These are phyloP conservation scores for Xerocomellus intermedius DNA, from an alignment of 768 basidiomycete genomes.

Conservation along the genomic window DNA sequence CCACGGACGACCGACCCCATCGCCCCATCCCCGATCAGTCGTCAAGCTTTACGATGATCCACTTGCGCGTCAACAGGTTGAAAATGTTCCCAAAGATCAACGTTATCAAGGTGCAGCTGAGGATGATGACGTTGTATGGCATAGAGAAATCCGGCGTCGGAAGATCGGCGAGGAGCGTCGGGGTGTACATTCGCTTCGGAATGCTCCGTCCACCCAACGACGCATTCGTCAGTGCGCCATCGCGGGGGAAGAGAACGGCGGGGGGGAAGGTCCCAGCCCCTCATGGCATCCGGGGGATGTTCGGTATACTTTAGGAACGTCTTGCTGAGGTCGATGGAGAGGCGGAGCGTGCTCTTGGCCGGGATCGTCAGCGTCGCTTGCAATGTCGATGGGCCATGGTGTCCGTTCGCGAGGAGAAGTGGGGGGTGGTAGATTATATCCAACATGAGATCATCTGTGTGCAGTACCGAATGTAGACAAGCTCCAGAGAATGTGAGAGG, in stretches of 20 bases:
- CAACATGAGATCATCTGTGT: constrained; percentile 59
- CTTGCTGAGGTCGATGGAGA: constrained; percentile 76
- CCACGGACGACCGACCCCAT: not conserved
- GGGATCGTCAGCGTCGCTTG: constrained; percentile 74
- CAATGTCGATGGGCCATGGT: constrained; percentile 57
- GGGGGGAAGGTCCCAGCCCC: constrained; percentile 94
- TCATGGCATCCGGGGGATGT: constrained; percentile 91
- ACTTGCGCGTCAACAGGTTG: constrained; percentile 79
- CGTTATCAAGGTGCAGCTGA: constrained; percentile 87
- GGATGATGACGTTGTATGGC: constrained; percentile 99
- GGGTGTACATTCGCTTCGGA: constrained; percentile 64
- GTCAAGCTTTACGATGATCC: constrained; percentile 52
- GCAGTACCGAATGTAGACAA: not conserved
- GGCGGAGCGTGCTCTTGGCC: constrained; percentile 54
- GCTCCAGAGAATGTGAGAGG: no score
- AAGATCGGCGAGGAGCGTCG: constrained; percentile 82
- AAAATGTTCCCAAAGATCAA: constrained; percentile 92
- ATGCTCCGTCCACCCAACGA: constrained; percentile 7
- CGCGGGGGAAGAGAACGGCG: constrained; percentile 59
- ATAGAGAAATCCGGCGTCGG: constrained; percentile 99
- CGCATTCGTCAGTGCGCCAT: not conserved
- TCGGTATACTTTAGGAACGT: constrained; percentile 92
- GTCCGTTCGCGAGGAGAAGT: constrained; percentile 23
- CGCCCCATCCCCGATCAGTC: constrained; percentile 3
- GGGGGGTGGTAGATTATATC: constrained; percentile 57